Percentiles rank a stretch among this genome's conserved stretches.
Evolutionary conservation across 768 basidiomycete genomes (phyloP).

Genomic region (Trametes villosa): DNA sequence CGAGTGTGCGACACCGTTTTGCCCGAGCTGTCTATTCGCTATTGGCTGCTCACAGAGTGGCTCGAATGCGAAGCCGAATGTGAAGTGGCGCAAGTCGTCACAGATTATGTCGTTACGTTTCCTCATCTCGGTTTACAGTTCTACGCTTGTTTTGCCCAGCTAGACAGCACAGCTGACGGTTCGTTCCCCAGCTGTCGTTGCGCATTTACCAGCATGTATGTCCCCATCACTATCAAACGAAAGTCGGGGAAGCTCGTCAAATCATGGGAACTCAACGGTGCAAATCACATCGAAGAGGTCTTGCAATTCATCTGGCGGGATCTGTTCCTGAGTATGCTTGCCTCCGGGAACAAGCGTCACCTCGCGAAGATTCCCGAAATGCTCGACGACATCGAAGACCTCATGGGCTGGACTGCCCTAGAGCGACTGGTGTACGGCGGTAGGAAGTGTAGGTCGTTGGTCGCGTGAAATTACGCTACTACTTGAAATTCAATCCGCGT

Average conservation of each 20-base stretch:
- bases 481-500: neutral
- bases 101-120: too few relatives aligned
- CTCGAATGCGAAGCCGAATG: too few relatives aligned
- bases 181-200: slow-evolving; percentile 57
- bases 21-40: too few relatives aligned
- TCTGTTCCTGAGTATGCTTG: slow-evolving; percentile 60
- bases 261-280: slow-evolving; percentile 52
- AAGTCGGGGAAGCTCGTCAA: slow-evolving; percentile 51
- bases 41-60: too few relatives aligned
- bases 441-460: slow-evolving; percentile 38
- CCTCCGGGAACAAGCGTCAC: slow-evolving; percentile 37
- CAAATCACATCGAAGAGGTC: slow-evolving; percentile 48
- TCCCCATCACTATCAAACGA: slow-evolving; percentile 50
- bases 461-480: neutral
- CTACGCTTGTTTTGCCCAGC: too few relatives aligned
- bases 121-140: too few relatives aligned
- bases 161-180: too few relatives aligned
- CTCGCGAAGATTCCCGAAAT: slow-evolving; percentile 50
- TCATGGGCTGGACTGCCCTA: slow-evolving; percentile 54
- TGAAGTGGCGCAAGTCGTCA: too few relatives aligned
- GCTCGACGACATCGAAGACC: slow-evolving; percentile 59
- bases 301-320: slow-evolving; percentile 74
- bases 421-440: slow-evolving; percentile 62
- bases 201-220: slow-evolving; percentile 48
- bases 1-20: too few relatives aligned